Evolutionary conservation across 805 yeast species (phyloP).

Genomic region (Sugiyamaella marilandica): DNA sequence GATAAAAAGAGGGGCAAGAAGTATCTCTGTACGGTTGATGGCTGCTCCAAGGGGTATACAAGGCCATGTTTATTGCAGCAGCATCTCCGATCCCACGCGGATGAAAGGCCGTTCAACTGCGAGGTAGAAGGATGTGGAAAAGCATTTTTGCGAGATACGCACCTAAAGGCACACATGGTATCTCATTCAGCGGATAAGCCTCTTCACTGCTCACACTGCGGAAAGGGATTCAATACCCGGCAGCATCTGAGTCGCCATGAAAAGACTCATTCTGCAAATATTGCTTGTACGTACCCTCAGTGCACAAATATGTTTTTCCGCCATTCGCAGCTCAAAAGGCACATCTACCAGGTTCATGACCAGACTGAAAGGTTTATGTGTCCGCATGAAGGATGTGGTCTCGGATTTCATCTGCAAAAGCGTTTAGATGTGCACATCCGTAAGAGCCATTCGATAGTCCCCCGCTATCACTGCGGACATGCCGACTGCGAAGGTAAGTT

Average conservation of each 20-base stretch:
- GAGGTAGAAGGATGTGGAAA: constrained; percentile 48
- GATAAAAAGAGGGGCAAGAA: constrained; percentile 47
- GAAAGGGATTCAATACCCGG: constrained; percentile 71
- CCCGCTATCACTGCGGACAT: constrained; percentile 28
- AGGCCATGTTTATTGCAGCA: constrained; percentile 81
- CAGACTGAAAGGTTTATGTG: constrained; percentile 39
- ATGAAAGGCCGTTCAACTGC: constrained; percentile 74
- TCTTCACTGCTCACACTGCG: constrained; percentile 65
- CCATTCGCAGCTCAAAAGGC: constrained; percentile 72
- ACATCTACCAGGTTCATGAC: constrained; percentile 59
- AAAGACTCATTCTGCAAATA: constrained; percentile 68
- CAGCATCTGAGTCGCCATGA: constrained; percentile 86
- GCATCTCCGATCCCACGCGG: constrained; percentile 73
- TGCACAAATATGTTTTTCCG: constrained; percentile 69
- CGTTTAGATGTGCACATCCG: constrained; percentile 61
- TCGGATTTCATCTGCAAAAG: constrained; percentile 58
- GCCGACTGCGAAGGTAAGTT: constrained; percentile 23
- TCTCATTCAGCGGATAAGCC: constrained; percentile 69
- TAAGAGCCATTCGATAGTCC: constrained; percentile 50
- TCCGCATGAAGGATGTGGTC: constrained; percentile 59
- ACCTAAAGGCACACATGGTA: constrained; percentile 65
- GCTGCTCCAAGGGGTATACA: constrained; percentile 71
- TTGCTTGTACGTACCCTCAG: constrained; percentile 52
- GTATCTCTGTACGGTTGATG: constrained; percentile 57
- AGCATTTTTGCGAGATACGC: constrained; percentile 71